These are phyloP conservation scores for Trichomonas tenax DNA, from an alignment of 208 protist genomes.

Conservation along the genomic window DNA sequence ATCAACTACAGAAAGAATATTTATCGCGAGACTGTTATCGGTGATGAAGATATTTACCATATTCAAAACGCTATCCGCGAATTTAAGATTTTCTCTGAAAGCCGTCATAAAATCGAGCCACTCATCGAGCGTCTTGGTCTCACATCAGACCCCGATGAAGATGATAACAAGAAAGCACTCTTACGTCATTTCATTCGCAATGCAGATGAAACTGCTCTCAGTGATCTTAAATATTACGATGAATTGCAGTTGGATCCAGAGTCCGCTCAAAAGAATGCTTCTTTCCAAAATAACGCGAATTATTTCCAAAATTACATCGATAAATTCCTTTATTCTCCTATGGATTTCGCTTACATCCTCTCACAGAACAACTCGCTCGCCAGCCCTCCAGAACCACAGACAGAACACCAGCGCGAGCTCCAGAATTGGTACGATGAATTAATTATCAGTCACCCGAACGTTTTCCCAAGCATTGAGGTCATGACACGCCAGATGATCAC, in stretches of 20 bases:
- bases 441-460: neutral
- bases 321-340: neutral
- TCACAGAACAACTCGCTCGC: neutral
- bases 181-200: neutral
- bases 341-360: neutral
- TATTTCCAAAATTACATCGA: neutral
- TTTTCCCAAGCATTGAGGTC: neutral
- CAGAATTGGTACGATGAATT: neutral
- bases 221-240: neutral
- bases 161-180: neutral
- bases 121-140: neutral
- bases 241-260: neutral
- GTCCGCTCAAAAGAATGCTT: neutral
- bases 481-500: neutral
- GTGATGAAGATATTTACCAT: neutral
- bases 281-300: neutral
- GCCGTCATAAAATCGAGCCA: neutral
- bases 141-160: neutral
- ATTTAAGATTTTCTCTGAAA: neutral
- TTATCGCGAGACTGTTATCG: neutral
- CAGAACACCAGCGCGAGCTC: neutral
- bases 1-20: neutral
- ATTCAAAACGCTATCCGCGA: neutral
- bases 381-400: neutral
- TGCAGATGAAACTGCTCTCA: neutral